Evolutionary conservation across 352 stramenopile species (phyloP).

Genomic region (Globisporangium viniferum): DNA sequence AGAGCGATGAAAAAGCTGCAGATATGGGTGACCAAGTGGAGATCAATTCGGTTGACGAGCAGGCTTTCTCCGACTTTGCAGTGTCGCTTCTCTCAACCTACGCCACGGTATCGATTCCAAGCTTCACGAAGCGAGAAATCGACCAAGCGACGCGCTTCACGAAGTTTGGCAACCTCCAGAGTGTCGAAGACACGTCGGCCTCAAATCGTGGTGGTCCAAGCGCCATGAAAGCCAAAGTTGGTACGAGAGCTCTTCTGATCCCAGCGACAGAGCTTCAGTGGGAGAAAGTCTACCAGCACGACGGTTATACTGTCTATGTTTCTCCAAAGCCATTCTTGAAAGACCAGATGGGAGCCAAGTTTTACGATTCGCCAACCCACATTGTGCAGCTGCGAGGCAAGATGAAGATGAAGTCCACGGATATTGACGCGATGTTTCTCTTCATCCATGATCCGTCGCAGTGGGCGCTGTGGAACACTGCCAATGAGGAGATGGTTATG

Average conservation of each 20-base stretch:
- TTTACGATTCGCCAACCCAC: background rate
- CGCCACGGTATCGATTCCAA: conserved; percentile 26
- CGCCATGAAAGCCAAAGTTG: conserved; percentile 3
- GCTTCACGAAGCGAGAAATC: conserved; percentile 32
- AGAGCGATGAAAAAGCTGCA: background rate
- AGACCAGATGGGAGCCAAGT: background rate
- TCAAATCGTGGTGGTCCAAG: background rate
- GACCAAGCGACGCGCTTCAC: conserved; percentile 32
- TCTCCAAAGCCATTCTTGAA: background rate
- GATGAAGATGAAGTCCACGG: conserved; percentile 19
- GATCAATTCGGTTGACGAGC: conserved; percentile 20
- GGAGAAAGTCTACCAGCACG: conserved; percentile 13
- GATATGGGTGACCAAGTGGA: background rate
- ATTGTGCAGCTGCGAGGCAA: conserved; percentile 26
- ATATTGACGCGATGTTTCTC: conserved; percentile 19
- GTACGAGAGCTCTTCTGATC: conserved; percentile 17
- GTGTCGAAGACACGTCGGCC: background rate
- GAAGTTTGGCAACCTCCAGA: conserved; percentile 21
- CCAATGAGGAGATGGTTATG: conserved; percentile 20
- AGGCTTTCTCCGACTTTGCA: conserved; percentile 27
- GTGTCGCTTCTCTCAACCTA: conserved; percentile 24
- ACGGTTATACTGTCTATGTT: conserved; percentile 13
- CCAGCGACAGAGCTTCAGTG: conserved; percentile 13
- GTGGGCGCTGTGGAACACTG: conserved; percentile 18
- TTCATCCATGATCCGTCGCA: conserved; percentile 24